phyloP scores from a whole-genome alignment of 2,329 filamentous ascomycete genomes.

The Anthostomella pinea region DNA sequence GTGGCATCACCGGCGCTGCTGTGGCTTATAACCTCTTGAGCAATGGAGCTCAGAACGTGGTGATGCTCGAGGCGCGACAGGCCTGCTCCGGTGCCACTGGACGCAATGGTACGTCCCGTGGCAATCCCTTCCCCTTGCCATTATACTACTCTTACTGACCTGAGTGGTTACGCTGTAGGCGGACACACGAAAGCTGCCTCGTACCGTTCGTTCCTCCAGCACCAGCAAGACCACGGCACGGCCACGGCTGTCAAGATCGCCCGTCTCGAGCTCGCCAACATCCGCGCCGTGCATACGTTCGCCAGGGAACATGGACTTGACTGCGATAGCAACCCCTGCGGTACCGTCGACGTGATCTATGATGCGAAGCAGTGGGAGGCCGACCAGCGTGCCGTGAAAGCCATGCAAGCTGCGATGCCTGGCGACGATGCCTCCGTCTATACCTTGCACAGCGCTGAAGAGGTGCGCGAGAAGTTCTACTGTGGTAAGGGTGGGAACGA shows the following conservation, averaged over 20 bases:
- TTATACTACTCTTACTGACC: conserved; percentile 1
- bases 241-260: conserved; percentile 49
- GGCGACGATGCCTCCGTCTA: conserved; percentile 43
- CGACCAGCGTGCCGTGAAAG: conserved; percentile 38
- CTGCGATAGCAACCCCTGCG: conserved; percentile 48
- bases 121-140: not conserved
- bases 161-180: too few species aligned
- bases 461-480: conserved; percentile 40
- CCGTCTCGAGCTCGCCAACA: conserved; percentile 50
- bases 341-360: conserved; percentile 59
- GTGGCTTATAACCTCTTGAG: conserved; percentile 52
- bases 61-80: conserved; percentile 64
- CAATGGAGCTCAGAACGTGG: conserved; percentile 40
- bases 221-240: conserved; percentile 43
- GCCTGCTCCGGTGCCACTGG: conserved; percentile 66
- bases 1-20: conserved; percentile 62
- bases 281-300: conserved; percentile 54
- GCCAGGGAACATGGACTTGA: conserved; percentile 44
- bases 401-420: conserved; percentile 45
- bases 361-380: conserved; percentile 41
- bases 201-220: conserved; percentile 48
- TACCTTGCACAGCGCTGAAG: conserved; percentile 39
- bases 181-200: conserved; percentile 44
- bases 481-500: conserved; percentile 30
- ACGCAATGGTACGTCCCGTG: conserved; percentile 41